Base-by-base conservation (phyloP, 2,329 filamentous ascomycete species). In the Penicillium polonicum region DNA sequence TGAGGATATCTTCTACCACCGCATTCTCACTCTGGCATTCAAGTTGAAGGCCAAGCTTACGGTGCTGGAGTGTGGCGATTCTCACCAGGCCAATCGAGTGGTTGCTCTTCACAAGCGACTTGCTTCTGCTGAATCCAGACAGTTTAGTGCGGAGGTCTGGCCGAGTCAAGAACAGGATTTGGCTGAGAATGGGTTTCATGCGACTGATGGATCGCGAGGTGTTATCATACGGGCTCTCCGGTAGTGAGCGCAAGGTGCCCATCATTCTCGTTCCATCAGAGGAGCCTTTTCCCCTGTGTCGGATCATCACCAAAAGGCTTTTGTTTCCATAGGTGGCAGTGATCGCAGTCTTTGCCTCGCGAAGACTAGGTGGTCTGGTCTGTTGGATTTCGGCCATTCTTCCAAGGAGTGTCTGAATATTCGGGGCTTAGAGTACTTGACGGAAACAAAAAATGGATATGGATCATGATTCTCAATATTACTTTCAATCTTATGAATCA, bases 41-140 rank as follows among this genome's bases (percentile, higher is more conserved):
- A 61, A 60, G 23, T 42, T 72, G n/a, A 56, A 42, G 35, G 60
- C 68, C 4, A 68, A 64, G 36, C 52, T 76, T 12, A 66, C 67
- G 1, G 67, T 77, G 8, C 53, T 77, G 12, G 75, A 77, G 58
- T 77, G 75, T 57, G 75, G 75, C 5, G 70, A 71, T 61, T 56
- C 58, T 25, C 39, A 45, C 33, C 75, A 77, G 48, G 74, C 73
- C 10, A 48, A 57, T 31, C 70, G 74, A 36, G 70, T 76, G 19
- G 62, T 65, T 33, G 48, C 39, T 52, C 66, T 70, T 54, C 46
- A 62, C 27, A 25, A 33, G 10, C n/a, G 33, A n/a, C 60, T 64
- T 57, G 46, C 33, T 23, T 31, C 48, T 19, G n/a, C 17, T 4
- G 21, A 48, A 21, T 33, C 33, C 1, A 41, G 41, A 15, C 23